These are phyloP conservation scores for Yamadazyma philogaea DNA, from an alignment of 805 yeast species.

Conservation along the genomic window DNA sequence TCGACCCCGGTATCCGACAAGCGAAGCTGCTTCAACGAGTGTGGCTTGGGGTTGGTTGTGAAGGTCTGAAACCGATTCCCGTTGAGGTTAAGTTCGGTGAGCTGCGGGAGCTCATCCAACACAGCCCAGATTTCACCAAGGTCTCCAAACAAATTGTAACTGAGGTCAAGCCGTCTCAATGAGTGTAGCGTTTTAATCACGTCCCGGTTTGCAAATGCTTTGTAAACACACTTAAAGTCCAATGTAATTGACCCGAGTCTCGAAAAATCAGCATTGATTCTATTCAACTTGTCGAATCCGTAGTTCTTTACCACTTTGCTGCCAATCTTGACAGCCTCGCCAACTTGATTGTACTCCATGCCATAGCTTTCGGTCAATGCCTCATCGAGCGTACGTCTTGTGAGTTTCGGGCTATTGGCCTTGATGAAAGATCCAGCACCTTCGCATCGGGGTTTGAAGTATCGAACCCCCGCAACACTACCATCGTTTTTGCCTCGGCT, in stretches of 20 bases:
- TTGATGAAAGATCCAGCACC: slow-evolving; percentile 67
- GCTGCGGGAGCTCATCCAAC: slow-evolving; percentile 28
- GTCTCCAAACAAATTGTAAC: slow-evolving; percentile 53
- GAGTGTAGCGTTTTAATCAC: slow-evolving; percentile 14
- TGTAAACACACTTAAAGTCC: slow-evolving; percentile 37
- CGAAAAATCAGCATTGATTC: slow-evolving; percentile 45
- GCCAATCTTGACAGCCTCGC: slow-evolving; percentile 45
- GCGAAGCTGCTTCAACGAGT: slow-evolving; percentile 18
- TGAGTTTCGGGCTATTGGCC: slow-evolving; percentile 33
- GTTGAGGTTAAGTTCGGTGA: slow-evolving; percentile 48
- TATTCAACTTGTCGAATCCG: slow-evolving; percentile 60
- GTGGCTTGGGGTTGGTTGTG: not conserved
- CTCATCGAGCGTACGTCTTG: slow-evolving; percentile 33
- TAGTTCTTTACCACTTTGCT: slow-evolving; percentile 55
- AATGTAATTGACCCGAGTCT: slow-evolving; percentile 50
- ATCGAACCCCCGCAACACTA: slow-evolving; percentile 44
- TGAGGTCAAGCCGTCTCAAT: slow-evolving; percentile 49
- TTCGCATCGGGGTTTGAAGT: slow-evolving; percentile 45
- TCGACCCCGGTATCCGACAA: slow-evolving; percentile 26
- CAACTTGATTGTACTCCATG: slow-evolving; percentile 22
- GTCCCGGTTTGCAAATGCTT: slow-evolving; percentile 9
- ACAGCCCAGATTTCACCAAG: slow-evolving; percentile 39
- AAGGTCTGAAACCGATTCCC: slow-evolving; percentile 45
- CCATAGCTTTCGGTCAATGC: slow-evolving; percentile 41
- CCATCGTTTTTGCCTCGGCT: slow-evolving; percentile 76